A percentile compares a stretch with the other conserved stretches of the same genome.
Conservation (phyloP, 169 alveolate genomes). For the Cardiosporidium cionae region DNA sequence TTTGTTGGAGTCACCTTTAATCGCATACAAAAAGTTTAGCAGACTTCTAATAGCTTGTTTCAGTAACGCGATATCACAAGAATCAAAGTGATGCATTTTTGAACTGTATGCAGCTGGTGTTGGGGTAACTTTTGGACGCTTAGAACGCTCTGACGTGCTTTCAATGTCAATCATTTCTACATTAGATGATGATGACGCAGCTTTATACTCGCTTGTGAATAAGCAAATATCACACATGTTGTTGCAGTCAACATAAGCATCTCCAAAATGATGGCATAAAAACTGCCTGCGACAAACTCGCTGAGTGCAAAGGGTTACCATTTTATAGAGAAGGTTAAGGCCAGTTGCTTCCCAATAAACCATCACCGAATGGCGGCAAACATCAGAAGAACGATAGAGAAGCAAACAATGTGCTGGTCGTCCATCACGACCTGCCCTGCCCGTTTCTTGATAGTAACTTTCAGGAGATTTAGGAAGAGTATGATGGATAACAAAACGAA, state of each 20-base stretch:
- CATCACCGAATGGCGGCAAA: constrained; percentile 18
- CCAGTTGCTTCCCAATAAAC: constrained; percentile 24
- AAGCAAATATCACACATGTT: constrained; percentile 11
- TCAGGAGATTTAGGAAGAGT: constrained; percentile 94
- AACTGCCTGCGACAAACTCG: constrained; percentile 6
- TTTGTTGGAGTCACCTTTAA: background rate
- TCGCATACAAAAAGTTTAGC: background rate
- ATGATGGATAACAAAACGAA: constrained; percentile 91
- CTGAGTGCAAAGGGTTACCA: constrained; percentile 4
- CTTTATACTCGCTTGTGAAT: too few relatives aligned
- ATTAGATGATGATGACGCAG: too few relatives aligned
- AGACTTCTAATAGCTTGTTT: background rate
- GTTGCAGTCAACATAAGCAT: constrained; percentile 1
- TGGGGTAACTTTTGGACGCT: background rate
- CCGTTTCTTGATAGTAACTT: constrained; percentile 94
- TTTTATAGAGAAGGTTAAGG: constrained; percentile 8
- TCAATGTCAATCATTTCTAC: background rate
- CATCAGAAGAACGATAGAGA: constrained; percentile 6
- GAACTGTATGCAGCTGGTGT: background rate
- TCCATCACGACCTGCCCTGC: constrained; percentile 92
- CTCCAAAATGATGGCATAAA: constrained; percentile 7
- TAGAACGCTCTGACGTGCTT: background rate
- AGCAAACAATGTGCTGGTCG: constrained; percentile 11
- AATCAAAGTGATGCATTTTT: too few relatives aligned
- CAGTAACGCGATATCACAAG: too few relatives aligned